Percentiles rank a stretch among this genome's conserved stretches.
These are phyloP conservation scores for Catunica adiposa DNA, from an alignment of 2,329 filamentous ascomycete species.

Conservation along the genomic window DNA sequence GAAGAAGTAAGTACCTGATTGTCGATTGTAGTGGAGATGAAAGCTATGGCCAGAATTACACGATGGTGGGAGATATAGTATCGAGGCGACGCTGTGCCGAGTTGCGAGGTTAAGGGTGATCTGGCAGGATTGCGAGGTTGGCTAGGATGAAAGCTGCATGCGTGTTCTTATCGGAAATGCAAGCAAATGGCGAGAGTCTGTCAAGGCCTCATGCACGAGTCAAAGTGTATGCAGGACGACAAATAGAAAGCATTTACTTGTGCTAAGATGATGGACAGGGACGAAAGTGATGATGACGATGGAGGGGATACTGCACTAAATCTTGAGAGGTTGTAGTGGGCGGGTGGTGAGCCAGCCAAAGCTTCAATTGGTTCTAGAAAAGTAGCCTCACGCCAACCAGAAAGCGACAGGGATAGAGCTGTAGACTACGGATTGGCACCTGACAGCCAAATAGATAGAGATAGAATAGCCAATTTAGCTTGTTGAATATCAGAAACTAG, in stretches of 20 bases:
- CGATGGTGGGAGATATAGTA: background rate
- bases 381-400: no score
- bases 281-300: background rate
- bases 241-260: background rate
- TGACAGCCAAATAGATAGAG: no score
- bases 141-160: background rate
- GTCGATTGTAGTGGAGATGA: background rate
- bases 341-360: background rate
- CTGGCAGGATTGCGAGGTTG: slow-evolving; percentile 1
- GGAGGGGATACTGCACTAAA: no score
- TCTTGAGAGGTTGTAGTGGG: background rate
- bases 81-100: background rate
- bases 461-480: no score
- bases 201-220: slow-evolving; percentile 1
- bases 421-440: no score
- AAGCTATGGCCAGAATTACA: background rate
- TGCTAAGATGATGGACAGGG: background rate
- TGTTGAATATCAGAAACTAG: no score
- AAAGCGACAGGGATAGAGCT: no score
- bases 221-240: slow-evolving; percentile 2
- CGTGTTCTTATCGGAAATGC: background rate
- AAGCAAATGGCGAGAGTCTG: background rate
- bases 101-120: background rate
- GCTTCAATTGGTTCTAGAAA: no score
- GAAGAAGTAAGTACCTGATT: background rate